phyloP scores from a whole-genome alignment of 345 rosid genomes.

The Excoecaria cochinchinensis region DNA sequence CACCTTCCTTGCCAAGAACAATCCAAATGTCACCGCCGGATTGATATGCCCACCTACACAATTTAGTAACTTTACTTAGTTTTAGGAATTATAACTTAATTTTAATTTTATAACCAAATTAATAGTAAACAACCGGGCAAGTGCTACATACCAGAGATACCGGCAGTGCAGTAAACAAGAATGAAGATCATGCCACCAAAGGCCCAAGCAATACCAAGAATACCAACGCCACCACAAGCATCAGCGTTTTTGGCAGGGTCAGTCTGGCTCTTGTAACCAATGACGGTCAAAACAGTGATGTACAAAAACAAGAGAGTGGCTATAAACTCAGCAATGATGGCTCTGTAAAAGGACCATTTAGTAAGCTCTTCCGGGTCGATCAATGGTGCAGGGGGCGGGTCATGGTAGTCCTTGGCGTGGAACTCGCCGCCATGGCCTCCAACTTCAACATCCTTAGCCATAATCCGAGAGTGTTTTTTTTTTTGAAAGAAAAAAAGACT shows the following conservation, averaged over 20 bases:
- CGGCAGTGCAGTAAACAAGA: conserved; percentile 52
- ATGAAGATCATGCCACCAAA: conserved; percentile 52
- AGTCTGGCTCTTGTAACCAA: conserved; percentile 41
- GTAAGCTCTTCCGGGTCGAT: conserved; percentile 37
- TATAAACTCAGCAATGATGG: conserved; percentile 45
- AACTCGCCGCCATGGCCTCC: conserved; percentile 20
- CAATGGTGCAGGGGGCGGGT: conserved; percentile 46
- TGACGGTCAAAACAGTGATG: conserved; percentile 43
- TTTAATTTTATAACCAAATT: no score
- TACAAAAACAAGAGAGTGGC: conserved; percentile 45
- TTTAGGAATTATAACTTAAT: no score
- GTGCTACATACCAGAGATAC: conserved; percentile 33
- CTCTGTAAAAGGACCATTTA: conserved; percentile 45
- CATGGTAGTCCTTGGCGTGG: conserved; percentile 40
- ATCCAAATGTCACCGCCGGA: conserved; percentile 46
- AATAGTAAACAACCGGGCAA: no score
- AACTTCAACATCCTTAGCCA: conserved; percentile 38
- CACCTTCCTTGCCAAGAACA: conserved; percentile 47
- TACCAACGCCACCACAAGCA: conserved; percentile 38
- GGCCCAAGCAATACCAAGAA: conserved; percentile 50
- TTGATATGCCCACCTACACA: conserved; percentile 44
- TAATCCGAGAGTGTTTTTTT: background rate
- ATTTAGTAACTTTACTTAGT: no score
- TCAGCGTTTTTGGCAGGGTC: conserved; percentile 20
- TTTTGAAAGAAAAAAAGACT: no score